Evolutionary conservation across 2,329 filamentous ascomycete species (phyloP), one percentile per base, ranked within the genome.

Genomic region (Chaetomium sp.): DNA sequence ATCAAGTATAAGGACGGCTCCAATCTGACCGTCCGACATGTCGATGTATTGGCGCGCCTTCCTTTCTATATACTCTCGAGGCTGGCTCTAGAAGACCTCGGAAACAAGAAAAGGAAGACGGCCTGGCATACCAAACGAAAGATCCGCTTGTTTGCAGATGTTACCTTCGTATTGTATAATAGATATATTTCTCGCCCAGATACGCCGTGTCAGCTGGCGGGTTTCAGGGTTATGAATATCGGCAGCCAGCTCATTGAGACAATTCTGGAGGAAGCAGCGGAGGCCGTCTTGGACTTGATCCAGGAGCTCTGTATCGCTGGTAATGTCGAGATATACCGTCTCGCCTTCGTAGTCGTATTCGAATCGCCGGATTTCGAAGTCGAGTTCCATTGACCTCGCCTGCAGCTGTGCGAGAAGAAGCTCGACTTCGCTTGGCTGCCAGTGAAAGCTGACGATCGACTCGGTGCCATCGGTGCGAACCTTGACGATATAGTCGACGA

Each of bases 11-110:
- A 65, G 58, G 50, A 47, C 58, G 29, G 27, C 47, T 55, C n/a
- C 47, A 53, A 65, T 61, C 63, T 62, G 57, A 47, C 58, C 63
- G 54, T 65, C 58, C 55, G 53, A 61, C 25, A 27, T 57, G 3
- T 61, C 50, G 58, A 65, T 61, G 33, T 62, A 65, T 58, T 65
- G 57, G 58, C 47, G 58, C 53, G 58, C 53, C 63, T 65, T 65
- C 57, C 54, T 65, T 25, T 65, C 57, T 53, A 65, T 45, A 49
- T 61, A 51, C 58, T 59, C 35, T 8, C 63, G 63, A 21, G 58
- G 16, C 27, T 65, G 58, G 63, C 54, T 59, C 63, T 62, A 65
- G 35, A 53, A 65, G 63, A 65, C 49, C 63, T 65, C 63, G 54
- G 58, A 65, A 58, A 62, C 63, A 53, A 65, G 42, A 50, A 58